Conservation (phyloP, 805 yeast genomes). For the Vanderwaltozyma polyspora region DNA sequence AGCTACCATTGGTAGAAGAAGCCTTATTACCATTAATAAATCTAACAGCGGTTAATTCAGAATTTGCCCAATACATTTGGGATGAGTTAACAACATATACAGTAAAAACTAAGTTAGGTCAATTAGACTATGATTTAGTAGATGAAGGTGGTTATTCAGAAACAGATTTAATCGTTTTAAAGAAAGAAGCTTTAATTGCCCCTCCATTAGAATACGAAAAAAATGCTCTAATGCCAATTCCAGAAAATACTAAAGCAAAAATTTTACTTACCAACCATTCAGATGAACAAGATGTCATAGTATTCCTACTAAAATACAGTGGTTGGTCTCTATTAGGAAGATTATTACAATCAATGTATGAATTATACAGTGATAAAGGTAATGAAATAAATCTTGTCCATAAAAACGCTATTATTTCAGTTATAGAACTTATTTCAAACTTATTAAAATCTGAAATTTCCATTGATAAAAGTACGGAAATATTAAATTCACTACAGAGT, state of each 20-base stretch:
- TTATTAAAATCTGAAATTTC: slow-evolving; percentile 32
- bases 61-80: slow-evolving; percentile 56
- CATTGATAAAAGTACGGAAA: slow-evolving; percentile 31
- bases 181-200: slow-evolving; percentile 36
- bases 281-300: slow-evolving; percentile 29
- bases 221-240: slow-evolving; percentile 34
- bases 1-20: slow-evolving; percentile 50
- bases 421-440: slow-evolving; percentile 40
- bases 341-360: slow-evolving; percentile 49
- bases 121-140: slow-evolving; percentile 31
- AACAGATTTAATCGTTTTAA: slow-evolving; percentile 38
- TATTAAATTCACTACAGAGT: slow-evolving; percentile 26
- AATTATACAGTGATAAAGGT: slow-evolving; percentile 15
- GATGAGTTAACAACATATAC: slow-evolving; percentile 51
- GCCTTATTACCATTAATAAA: slow-evolving; percentile 49
- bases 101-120: slow-evolving; percentile 32
- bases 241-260: slow-evolving; percentile 58
- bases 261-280: slow-evolving; percentile 29
- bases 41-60: slow-evolving; percentile 50
- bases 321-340: slow-evolving; percentile 88
- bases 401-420: slow-evolving; percentile 35
- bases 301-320: slow-evolving; percentile 62
- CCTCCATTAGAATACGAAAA: slow-evolving; percentile 46
- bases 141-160: slow-evolving; percentile 22
- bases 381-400: slow-evolving; percentile 25